Percentiles rank a stretch among this genome's conserved stretches.
These are phyloP conservation scores for Coemansia sp. DNA, from an alignment of 192 early-diverging fungal genomes.

Conservation along the genomic window DNA sequence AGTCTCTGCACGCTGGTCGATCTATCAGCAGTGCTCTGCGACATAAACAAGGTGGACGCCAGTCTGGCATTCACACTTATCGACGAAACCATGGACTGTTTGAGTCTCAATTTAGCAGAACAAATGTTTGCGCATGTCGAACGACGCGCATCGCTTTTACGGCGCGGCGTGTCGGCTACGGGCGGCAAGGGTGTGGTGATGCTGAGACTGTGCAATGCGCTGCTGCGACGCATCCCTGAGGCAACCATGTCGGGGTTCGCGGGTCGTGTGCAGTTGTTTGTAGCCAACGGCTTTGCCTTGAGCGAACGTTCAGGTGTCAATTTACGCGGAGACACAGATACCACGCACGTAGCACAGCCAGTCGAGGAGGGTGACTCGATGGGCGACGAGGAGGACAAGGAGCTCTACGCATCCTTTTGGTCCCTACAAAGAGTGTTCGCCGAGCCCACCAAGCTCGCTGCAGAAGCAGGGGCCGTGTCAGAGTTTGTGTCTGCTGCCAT, in stretches of 20 bases:
- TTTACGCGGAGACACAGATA: slow-evolving; percentile 62
- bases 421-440: slow-evolving; percentile 70
- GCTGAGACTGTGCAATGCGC: slow-evolving; percentile 81
- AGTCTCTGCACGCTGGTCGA: slow-evolving; percentile 19
- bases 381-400: too few relatives aligned
- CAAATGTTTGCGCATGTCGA: slow-evolving; percentile 44
- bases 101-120: slow-evolving; percentile 8
- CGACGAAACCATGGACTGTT: slow-evolving; percentile 46
- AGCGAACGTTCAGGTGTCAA: slow-evolving; percentile 91
- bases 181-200: slow-evolving; percentile 83
- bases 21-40: slow-evolving; percentile 27
- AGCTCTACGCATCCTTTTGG: slow-evolving; percentile 82
- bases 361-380: slow-evolving; percentile 14
- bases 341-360: background rate
- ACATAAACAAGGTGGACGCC: slow-evolving; percentile 9
- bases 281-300: slow-evolving; percentile 81
- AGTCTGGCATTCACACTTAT: slow-evolving; percentile 34
- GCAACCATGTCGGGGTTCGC: slow-evolving; percentile 73
- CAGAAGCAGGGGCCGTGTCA: background rate
- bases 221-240: slow-evolving; percentile 86
- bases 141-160: slow-evolving; percentile 17
- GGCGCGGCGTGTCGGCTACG: slow-evolving; percentile 63
- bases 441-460: slow-evolving; percentile 55
- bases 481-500: slow-evolving; percentile 20
- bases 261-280: slow-evolving; percentile 85